These are phyloP conservation scores for Notholithocarpus densiflorus DNA, from an alignment of 306 rosid species.

Conservation along the genomic window DNA sequence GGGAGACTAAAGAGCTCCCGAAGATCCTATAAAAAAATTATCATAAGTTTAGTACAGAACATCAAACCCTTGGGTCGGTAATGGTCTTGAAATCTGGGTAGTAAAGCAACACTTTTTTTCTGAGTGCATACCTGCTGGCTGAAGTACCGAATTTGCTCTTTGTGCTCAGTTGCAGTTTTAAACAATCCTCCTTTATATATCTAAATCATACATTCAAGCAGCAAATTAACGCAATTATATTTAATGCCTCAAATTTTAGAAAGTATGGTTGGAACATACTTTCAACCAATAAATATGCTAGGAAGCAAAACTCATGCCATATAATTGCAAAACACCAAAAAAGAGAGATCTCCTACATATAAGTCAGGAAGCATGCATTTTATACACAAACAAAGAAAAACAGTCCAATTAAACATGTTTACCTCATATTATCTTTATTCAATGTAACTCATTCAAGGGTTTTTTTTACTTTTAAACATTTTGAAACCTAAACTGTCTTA, in stretches of 20 bases:
- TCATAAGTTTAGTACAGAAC: conserved; percentile 3
- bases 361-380: neutral
- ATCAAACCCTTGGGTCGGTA: neutral
- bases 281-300: neutral
- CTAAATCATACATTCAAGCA: conserved; percentile 35
- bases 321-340: neutral
- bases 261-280: neutral
- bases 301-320: neutral
- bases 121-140: conserved; percentile 75
- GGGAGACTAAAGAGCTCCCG: conserved; percentile 90
- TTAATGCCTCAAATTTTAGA: neutral
- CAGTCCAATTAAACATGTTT: neutral
- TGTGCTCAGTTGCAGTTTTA: conserved; percentile 91
- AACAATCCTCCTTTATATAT: conserved; percentile 82
- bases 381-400: neutral
- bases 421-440: neutral
- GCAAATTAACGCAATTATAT: conserved; percentile 2
- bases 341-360: neutral
- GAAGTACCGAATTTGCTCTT: conserved; percentile 89
- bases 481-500: neutral
- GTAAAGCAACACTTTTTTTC: neutral
- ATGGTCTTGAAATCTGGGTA: neutral
- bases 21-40: conserved; percentile 65
- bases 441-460: neutral
- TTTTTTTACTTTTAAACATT: neutral